Evolutionary conservation across 2,329 filamentous ascomycete species (phyloP), one percentile per base, ranked within the genome.

Genomic region (Eurotiales sp.): DNA sequence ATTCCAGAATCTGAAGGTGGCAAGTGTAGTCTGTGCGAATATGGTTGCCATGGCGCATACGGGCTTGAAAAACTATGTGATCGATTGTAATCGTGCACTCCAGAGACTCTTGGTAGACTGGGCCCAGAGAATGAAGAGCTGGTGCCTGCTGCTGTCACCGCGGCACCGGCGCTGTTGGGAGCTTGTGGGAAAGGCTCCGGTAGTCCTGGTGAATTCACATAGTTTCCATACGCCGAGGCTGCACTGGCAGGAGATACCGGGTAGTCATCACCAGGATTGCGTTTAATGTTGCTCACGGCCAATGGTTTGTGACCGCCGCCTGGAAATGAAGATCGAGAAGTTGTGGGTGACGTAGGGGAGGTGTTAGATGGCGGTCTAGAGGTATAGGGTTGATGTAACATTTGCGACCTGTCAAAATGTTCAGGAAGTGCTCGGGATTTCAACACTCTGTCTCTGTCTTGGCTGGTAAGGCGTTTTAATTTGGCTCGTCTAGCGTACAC

Each of bases 391-490:
- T 77, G 77, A 53, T 81, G 77, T n/a, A 83, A 65, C 36, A 80
- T 79, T 62, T 80, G 78, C 32, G 77, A 76, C 61, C 81, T 81
- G 61, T 83, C 79, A 58, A 83, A 83, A 59, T 80, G 74, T 50
- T 81, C 79, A 10, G 80, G 80, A 29, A 83, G 65, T 8, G 78
- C 79, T 64, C 81, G 70, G 29, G 81, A 83, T 62, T 79, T 77
- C 67, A 83, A 75, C 74, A 83, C 80, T 34, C 80, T 73, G 60
- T 83, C 81, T 47, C 79, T 79, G 60, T 84, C 81, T 58, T 83
- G 81, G 56, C 74, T 79, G 46, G 79, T 82, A 29, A 83, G 69
- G 54, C 81, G 74, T 70, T 83, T 84, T 55, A 84, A 69, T 65
- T 84, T 84, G 15, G 81, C 81, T 61, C 81, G 70, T 66, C 81